Base-by-base conservation (phyloP, 208 protist genomes). In the Angomonas ambiguus region DNA sequence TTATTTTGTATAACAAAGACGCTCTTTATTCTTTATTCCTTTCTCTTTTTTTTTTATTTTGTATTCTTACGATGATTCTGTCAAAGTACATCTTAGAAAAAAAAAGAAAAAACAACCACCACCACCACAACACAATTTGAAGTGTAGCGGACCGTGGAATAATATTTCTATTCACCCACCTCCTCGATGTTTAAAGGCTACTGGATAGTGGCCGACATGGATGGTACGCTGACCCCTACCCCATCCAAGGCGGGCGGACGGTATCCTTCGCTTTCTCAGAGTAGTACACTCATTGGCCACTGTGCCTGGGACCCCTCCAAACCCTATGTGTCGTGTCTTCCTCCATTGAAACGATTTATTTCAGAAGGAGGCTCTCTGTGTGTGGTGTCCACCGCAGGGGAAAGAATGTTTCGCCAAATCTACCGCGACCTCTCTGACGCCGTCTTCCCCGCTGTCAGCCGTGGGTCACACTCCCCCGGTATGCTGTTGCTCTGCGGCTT, bases 191-290 rank as follows among this genome's bases (percentile, higher is more conserved):
- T 80, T 32, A 30, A 60, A 0, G 62, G 74, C 27, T 65, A 88
- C 65, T 88, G 78, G 76, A 67, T 88, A 27, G 70, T 88, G 24
- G 75, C 79, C 27, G 82, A 88, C 66, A 77, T 88, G 74, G 82
- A 88, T 42, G 82, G 82, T 57, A 88, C 82, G 18, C 69, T 88
- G 2, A 76, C 70, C 18, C 77, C 82, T 2, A 88, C 82, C 0
- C 82, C 82, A 0, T 71, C 67, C 8, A 71, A 74, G 27, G 79
- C 79, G 1, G 70, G 74, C 42, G 82, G 82, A 30, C 55, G 64
- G 51, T 88, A 88, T 64, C 56, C 76, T 55, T 56, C 65, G 28
- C 66, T 88, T 27, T 69, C 78, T 25, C 33, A 77, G 38, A 73
- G 65, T 42, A 64, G 51, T n/a, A 38, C 62, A n/a, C 67, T 41